These are phyloP conservation scores for Verbascum thapsus DNA, from an alignment of 257 asterid genomes.

Conservation along the genomic window DNA sequence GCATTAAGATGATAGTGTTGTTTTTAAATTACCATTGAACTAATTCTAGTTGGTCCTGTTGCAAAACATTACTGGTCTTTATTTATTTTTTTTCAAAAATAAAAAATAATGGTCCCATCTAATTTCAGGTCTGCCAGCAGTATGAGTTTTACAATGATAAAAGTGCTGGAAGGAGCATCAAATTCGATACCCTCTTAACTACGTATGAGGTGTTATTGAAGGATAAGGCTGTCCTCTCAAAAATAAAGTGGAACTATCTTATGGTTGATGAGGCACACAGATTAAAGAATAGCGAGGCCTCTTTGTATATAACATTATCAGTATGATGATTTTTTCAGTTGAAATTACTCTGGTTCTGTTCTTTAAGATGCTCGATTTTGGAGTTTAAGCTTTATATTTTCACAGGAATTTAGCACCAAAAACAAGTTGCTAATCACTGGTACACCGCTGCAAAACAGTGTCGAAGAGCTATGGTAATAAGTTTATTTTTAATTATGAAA, in stretches of 20 bases:
- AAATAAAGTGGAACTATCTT: slow-evolving; percentile 95
- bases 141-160: slow-evolving; percentile 84
- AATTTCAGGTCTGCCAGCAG: slow-evolving; percentile 90
- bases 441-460: slow-evolving; percentile 98
- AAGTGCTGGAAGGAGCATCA: slow-evolving; percentile 66
- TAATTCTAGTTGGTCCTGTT: background rate
- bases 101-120: slow-evolving; percentile 9
- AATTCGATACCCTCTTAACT: slow-evolving; percentile 86
- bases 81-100: background rate
- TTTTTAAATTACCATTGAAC: slow-evolving; percentile 13
- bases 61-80: slow-evolving; percentile 18
- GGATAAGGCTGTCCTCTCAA: slow-evolving; percentile 88
- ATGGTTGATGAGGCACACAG: slow-evolving; percentile 99
- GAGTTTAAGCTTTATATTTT: slow-evolving; percentile 17
- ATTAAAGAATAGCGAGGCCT: slow-evolving; percentile 97
- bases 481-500: slow-evolving; percentile 27
- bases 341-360: slow-evolving; percentile 21
- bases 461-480: slow-evolving; percentile 94
- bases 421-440: slow-evolving; percentile 97
- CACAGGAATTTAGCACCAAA: slow-evolving; percentile 93
- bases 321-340: slow-evolving; percentile 45
- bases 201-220: slow-evolving; percentile 93
- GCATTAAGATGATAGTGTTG: slow-evolving; percentile 6
- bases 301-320: slow-evolving; percentile 72
- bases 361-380: slow-evolving; percentile 26